These are phyloP conservation scores for Rhodotorula graminis DNA, from an alignment of 768 basidiomycete genomes.

Conservation along the genomic window DNA sequence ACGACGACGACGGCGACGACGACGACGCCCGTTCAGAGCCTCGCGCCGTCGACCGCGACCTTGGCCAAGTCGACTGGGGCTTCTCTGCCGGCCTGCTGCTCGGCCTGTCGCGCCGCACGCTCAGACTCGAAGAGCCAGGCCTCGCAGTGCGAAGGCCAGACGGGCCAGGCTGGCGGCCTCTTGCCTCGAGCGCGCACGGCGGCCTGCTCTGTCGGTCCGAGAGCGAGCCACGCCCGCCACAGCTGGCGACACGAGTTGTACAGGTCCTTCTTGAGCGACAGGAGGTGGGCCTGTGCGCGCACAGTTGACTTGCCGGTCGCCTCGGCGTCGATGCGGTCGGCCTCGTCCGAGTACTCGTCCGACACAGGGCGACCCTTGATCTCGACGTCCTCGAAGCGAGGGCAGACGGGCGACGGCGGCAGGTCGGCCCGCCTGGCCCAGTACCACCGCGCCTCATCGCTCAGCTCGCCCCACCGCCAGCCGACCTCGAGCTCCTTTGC, in stretches of 20 bases:
- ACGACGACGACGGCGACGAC: no score
- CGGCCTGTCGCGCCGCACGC: no score
- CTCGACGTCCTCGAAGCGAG: background rate
- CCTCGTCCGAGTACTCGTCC: background rate
- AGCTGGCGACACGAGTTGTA: background rate
- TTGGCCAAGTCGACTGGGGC: no score
- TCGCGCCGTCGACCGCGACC: no score
- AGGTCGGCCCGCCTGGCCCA: background rate
- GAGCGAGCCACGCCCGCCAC: background rate
- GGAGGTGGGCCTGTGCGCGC: no score
- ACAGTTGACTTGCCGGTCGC: no score
- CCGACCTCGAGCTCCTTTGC: background rate
- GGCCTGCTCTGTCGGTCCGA: background rate
- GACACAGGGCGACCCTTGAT: background rate
- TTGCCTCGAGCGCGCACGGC: background rate
- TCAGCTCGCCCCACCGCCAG: constrained; percentile 1
- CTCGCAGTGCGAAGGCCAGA: background rate
- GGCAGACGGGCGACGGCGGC: background rate
- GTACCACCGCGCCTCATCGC: background rate
- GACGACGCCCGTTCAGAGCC: no score
- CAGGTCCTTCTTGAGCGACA: background rate
- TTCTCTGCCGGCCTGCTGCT: no score
- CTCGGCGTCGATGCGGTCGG: background rate
- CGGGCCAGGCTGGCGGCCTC: background rate
- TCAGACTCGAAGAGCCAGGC: no score